Evolutionary conservation across 257 asterid species (phyloP).

Genomic region (Solanum pinnatisectum): DNA sequence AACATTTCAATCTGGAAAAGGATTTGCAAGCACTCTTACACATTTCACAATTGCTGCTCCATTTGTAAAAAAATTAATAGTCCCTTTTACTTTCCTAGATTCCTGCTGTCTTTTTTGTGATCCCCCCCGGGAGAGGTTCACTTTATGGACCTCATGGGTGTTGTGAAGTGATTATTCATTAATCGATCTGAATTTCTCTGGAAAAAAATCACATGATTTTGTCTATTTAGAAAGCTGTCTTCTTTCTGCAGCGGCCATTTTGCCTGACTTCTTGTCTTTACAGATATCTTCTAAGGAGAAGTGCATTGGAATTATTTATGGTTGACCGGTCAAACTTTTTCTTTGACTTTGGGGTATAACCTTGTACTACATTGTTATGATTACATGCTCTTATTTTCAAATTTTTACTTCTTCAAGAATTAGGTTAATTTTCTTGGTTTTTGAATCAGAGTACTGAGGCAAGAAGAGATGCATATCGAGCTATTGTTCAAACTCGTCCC

Average conservation of each 20-base stretch:
- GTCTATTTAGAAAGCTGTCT: background rate
- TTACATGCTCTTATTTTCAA: background rate
- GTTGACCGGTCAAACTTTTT: conserved; percentile 94
- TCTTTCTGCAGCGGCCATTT: background rate
- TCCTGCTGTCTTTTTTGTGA: background rate
- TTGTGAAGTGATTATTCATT: background rate
- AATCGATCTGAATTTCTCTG: background rate
- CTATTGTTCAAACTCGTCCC: conserved; percentile 96
- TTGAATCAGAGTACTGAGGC: conserved; percentile 61
- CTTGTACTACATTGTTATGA: background rate
- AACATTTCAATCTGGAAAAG: background rate
- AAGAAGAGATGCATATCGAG: conserved; percentile 83
- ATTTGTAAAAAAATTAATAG: background rate
- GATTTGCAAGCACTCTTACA: background rate
- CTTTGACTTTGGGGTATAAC: conserved; percentile 92
- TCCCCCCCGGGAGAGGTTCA: background rate
- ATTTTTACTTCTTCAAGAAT: background rate
- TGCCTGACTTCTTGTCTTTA: conserved; percentile 3
- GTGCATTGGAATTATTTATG: conserved; percentile 95
- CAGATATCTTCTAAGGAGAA: conserved; percentile 96
- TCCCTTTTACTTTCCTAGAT: background rate
- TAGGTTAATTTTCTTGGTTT: conserved; percentile 9
- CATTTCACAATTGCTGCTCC: background rate
- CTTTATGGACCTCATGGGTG: background rate
- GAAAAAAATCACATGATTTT: background rate